Evolutionary conservation across 768 basidiomycete species (phyloP), one percentile per base, ranked within the genome.

Genomic region (Naganishia vishniacii): DNA sequence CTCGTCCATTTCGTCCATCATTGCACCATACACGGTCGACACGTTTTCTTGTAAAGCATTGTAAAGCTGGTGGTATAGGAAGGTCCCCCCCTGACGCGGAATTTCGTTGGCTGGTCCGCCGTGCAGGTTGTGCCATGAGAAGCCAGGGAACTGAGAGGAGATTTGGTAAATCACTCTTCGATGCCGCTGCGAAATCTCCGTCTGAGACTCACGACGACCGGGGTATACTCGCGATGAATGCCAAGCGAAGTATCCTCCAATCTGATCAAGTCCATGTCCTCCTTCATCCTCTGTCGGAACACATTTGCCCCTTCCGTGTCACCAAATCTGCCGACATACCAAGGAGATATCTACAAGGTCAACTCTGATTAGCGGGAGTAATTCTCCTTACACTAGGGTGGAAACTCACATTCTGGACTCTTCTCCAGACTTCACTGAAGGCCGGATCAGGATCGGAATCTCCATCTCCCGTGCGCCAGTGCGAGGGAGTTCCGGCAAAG

Each of bases 1-100:
- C 80, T 89, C 88, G 69, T 90, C 88, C 67, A 64, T 81, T 85
- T 89, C 89, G 70, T 91, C 89, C 88, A 89, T 90, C 88, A 89
- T 90, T 7, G 88, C 88, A 25, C 86, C 86, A 67, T 90, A 90
- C 59, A 89, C 82, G 7, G 79, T 85, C 20, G 83, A 82, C 7
- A 82, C 84, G 29, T 86, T 84, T 29, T 82, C 81, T 47, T 81
- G 79, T 28, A 81, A 82, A 13, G 84, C 85, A 70, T 89, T 86
- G 78, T 81, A 83, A 5, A 91, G 79, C 73, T 91, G 88, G 62
- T 83, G 80, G 87, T 88, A 91, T 48, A 91, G 72, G 75, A 90
- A 90, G 29, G 80, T 81, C 0, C 89, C 89, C 3, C 88, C 87
- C 23, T 85, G 81, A 4, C 89, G 81, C 46, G 82, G 84, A 62